phyloP scores from a whole-genome alignment of 306 rosid genomes.

The Trifolium subterraneum region DNA sequence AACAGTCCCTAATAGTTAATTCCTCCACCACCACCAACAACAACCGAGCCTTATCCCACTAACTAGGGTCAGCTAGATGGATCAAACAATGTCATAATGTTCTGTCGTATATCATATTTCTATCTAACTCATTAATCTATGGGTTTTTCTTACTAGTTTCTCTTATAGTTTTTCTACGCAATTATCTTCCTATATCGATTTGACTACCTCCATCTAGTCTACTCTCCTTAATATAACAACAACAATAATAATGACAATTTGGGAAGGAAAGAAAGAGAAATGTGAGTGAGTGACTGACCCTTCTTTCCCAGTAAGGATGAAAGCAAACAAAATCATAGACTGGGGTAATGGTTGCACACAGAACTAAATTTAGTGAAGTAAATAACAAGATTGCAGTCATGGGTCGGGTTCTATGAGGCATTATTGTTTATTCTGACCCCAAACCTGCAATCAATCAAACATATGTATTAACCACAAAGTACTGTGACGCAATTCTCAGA shows the following conservation, averaged over 20 bases:
- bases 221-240: too few relatives aligned
- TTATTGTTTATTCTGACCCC: conserved; percentile 20
- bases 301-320: conserved; percentile 85
- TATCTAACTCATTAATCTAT: background rate
- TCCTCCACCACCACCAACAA: background rate
- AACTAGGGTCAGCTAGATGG: background rate
- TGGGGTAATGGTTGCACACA: conserved; percentile 68
- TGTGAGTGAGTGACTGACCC: conserved; percentile 33
- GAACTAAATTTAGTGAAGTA: conserved; percentile 65
- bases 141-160: background rate
- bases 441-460: conserved; percentile 37
- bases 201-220: too few relatives aligned
- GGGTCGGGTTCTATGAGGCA: conserved; percentile 84
- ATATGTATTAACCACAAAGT: background rate
- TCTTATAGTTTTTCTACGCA: too few relatives aligned
- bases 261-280: background rate
- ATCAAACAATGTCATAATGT: too few relatives aligned
- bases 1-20: background rate
- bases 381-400: conserved; percentile 76
- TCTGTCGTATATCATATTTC: background rate
- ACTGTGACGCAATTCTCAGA: too few relatives aligned
- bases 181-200: too few relatives aligned
- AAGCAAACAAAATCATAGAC: conserved; percentile 88
- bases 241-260: too few relatives aligned
- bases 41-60: background rate